These are phyloP conservation scores for Eimeria maxima DNA, from an alignment of 169 alveolate species.

Conservation along the genomic window DNA sequence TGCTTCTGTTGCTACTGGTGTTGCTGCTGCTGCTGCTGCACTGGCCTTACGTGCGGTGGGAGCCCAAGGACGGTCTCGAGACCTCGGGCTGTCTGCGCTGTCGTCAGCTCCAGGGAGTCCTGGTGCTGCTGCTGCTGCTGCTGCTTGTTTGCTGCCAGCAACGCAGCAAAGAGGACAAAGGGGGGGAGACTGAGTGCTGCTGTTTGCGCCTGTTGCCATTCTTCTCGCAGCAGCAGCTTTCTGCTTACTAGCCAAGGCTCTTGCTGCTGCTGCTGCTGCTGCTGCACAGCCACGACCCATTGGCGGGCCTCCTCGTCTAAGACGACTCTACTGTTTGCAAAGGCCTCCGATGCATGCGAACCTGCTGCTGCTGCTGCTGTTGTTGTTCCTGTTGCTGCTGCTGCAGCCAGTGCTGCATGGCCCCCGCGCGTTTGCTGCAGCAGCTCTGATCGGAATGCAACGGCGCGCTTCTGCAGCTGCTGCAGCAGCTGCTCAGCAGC, in stretches of 20 bases:
- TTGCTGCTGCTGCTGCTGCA: slow-evolving; percentile 56
- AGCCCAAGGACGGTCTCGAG: slow-evolving; percentile 62
- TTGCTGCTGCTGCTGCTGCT: slow-evolving; percentile 62
- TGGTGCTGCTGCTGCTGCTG: slow-evolving; percentile 43
- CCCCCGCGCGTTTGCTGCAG: slow-evolving; percentile 69
- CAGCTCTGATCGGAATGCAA: slow-evolving; percentile 2
- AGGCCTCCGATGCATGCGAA: neutral
- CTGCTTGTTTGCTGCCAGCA: slow-evolving; percentile 35
- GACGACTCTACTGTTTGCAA: neutral
- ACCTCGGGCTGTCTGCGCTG: slow-evolving; percentile 44
- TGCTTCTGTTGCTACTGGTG: slow-evolving; percentile 22
- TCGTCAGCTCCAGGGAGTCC: slow-evolving; percentile 15
- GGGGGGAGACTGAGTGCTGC: slow-evolving; percentile 65
- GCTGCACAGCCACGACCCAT: slow-evolving; percentile 62
- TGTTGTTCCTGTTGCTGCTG: slow-evolving; percentile 59
- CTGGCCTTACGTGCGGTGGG: neutral
- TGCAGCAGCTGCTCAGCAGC: slow-evolving; percentile 11
- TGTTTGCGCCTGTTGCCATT: slow-evolving; percentile 17
- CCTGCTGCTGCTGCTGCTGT: slow-evolving; percentile 53
- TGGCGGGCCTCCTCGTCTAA: slow-evolving; percentile 18
- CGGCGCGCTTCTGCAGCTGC: slow-evolving; percentile 68
- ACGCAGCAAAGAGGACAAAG: slow-evolving; percentile 61
- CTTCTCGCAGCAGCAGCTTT: slow-evolving; percentile 32
- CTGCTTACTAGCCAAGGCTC: slow-evolving; percentile 56
- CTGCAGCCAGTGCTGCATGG: slow-evolving; percentile 55